Conservation (phyloP, 257 asterid species). For the Petrea volubilis region DNA sequence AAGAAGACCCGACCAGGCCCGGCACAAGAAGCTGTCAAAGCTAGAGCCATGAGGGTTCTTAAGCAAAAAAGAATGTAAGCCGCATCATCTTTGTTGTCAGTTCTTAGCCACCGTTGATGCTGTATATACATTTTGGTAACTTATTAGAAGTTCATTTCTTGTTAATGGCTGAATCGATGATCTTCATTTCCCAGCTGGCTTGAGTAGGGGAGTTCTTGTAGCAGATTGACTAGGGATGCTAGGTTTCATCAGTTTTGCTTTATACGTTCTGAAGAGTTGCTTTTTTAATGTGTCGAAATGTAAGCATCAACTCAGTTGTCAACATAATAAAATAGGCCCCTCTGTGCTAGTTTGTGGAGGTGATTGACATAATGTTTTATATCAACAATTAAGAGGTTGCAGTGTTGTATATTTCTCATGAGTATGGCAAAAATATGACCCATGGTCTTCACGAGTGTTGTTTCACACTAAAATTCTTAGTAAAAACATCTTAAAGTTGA, state of each 20-base stretch:
- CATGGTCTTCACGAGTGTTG: background rate
- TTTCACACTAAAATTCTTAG: background rate
- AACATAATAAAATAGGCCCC: too few relatives aligned
- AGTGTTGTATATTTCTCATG: background rate
- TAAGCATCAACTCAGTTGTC: too few relatives aligned
- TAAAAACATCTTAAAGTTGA: background rate
- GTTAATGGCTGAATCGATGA: background rate
- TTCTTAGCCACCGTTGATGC: background rate
- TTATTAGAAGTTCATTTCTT: background rate
- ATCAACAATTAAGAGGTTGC: background rate
- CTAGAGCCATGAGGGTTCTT: slow-evolving; percentile 97
- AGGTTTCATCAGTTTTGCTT: background rate
- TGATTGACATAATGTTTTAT: too few relatives aligned
- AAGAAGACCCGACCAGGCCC: slow-evolving; percentile 98
- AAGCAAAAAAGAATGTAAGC: slow-evolving; percentile 92
- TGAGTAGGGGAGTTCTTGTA: background rate
- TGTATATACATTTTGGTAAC: background rate
- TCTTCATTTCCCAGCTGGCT: too few relatives aligned
- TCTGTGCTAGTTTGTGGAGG: too few relatives aligned
- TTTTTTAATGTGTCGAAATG: background rate
- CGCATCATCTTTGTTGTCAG: background rate
- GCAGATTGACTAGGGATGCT: background rate
- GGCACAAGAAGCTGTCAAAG: slow-evolving; percentile 95
- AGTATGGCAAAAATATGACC: background rate
- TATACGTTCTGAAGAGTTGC: background rate